Conservation (phyloP, 1,139 yeast species). For the Blastobotrys persicus region DNA sequence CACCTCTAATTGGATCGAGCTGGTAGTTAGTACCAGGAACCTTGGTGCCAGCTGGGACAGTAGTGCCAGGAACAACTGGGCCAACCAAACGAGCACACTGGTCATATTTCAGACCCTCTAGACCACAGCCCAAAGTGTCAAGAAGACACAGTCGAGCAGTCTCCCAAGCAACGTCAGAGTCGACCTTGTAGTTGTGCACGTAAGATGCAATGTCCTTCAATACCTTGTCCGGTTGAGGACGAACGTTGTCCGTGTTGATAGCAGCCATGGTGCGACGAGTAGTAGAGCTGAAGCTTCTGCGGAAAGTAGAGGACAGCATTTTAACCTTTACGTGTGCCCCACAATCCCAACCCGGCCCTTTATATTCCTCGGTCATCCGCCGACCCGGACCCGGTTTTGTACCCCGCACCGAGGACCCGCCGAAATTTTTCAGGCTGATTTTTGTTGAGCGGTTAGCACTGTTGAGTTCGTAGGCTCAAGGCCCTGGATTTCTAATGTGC, state of each 20-base stretch:
- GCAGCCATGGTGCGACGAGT: constrained; percentile 26
- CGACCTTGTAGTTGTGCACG: constrained; percentile 47
- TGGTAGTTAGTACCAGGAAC: constrained; percentile 52
- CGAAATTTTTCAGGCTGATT: background rate
- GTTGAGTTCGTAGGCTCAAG: background rate
- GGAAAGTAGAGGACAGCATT: constrained; percentile 7
- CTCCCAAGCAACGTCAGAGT: constrained; percentile 48
- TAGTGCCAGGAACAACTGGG: constrained; percentile 55
- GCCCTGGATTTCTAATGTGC: background rate
- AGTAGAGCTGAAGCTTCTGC: constrained; percentile 12
- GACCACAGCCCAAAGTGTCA: constrained; percentile 59
- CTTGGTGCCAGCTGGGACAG: constrained; percentile 53
- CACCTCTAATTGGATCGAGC: constrained; percentile 56
- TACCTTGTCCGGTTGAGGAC: constrained; percentile 51
- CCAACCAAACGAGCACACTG: constrained; percentile 50
- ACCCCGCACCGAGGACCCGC: background rate
- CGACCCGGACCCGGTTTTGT: background rate
- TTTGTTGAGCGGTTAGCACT: background rate
- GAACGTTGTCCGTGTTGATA: constrained; percentile 44
- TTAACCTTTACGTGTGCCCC: constrained; percentile 38
- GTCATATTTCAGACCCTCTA: constrained; percentile 55
- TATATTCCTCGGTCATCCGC: background rate
- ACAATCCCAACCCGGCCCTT: constrained; percentile 38
- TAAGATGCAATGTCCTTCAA: constrained; percentile 50
- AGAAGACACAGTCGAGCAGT: constrained; percentile 55